phyloP scores from a whole-genome alignment of 1,284 basidiomycete genomes.

The Leccinum griseonigrum region DNA sequence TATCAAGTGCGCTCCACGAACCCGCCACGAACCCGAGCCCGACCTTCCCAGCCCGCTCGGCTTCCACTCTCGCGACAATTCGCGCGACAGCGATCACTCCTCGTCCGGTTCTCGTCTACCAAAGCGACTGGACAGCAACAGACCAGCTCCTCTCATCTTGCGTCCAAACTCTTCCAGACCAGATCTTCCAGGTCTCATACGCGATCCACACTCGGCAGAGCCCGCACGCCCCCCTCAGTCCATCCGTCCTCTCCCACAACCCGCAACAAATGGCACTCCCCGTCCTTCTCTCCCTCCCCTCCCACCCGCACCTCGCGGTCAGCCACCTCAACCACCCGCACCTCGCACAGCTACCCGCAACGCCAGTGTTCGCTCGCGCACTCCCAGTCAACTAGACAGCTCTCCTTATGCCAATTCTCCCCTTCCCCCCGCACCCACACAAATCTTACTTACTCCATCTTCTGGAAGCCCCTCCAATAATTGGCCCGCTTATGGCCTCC shows the following conservation, averaged over 20 bases:
- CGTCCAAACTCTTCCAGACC: slow-evolving; percentile 43
- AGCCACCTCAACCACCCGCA: slow-evolving; percentile 57
- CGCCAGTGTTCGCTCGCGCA: slow-evolving; percentile 42
- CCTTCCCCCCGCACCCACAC: slow-evolving; percentile 54
- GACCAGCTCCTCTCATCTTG: slow-evolving; percentile 69
- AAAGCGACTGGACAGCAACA: slow-evolving; percentile 48
- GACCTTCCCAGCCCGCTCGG: slow-evolving; percentile 7
- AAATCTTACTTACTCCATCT: slow-evolving; percentile 47
- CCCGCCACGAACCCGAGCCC: slow-evolving; percentile 1
- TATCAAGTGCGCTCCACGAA: slow-evolving; percentile 44
- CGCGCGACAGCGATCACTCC: slow-evolving; percentile 25
- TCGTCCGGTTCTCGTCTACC: slow-evolving; percentile 30
- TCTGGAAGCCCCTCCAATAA: slow-evolving; percentile 35
- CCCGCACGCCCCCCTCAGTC: slow-evolving; percentile 39
- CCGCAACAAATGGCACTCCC: slow-evolving; percentile 35
- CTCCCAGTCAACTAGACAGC: slow-evolving; percentile 53
- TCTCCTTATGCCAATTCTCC: slow-evolving; percentile 52
- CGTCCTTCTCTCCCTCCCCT: slow-evolving; percentile 59
- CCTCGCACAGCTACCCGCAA: slow-evolving; percentile 29
- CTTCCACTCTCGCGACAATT: slow-evolving; percentile 22
- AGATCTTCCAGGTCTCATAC: slow-evolving; percentile 65
- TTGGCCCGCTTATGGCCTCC: slow-evolving; percentile 56
- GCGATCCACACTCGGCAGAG: slow-evolving; percentile 55
- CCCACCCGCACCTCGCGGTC: slow-evolving; percentile 61
- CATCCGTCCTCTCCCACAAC: slow-evolving; percentile 47